These are phyloP conservation scores for Colletotrichum tamarilloi DNA, from an alignment of 2,329 filamentous ascomycete species.

Conservation along the genomic window DNA sequence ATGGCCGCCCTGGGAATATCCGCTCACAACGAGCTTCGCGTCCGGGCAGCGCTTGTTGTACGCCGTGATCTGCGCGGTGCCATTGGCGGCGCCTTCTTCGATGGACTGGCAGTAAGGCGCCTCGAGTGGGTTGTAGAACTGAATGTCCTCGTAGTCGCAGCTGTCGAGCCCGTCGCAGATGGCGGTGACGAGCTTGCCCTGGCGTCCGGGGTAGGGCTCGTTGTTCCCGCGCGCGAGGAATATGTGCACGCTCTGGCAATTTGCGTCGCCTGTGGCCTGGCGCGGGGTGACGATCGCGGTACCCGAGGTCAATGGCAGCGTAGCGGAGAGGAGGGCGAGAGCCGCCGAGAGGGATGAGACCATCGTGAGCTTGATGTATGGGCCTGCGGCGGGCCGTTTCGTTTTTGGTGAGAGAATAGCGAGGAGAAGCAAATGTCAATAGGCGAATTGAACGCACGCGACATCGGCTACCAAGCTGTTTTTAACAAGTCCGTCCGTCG, in stretches of 20 bases:
- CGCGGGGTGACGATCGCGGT: constrained; percentile 12
- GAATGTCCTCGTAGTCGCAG: constrained; percentile 48
- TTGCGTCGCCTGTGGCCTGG: constrained; percentile 20
- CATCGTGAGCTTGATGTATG: background rate
- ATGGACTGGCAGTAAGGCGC: constrained; percentile 50
- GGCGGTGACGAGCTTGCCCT: constrained; percentile 41
- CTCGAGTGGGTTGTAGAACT: constrained; percentile 43
- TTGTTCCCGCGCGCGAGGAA: constrained; percentile 44
- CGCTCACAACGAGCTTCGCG: constrained; percentile 52
- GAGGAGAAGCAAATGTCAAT: background rate
- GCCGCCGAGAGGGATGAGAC: constrained; percentile 21
- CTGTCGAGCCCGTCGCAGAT: constrained; percentile 42
- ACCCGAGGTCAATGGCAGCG: constrained; percentile 8
- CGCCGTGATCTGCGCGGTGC: constrained; percentile 49
- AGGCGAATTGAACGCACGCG: background rate
- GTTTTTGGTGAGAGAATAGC: background rate
- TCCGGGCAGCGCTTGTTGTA: constrained; percentile 53
- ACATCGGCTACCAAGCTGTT: background rate
- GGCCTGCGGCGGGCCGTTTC: background rate
- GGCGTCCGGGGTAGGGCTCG: constrained; percentile 45
- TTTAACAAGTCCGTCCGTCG: background rate
- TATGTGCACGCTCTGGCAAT: constrained; percentile 43
- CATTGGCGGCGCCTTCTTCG: constrained; percentile 47
- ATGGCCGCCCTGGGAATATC: constrained; percentile 54
- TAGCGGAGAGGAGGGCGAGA: constrained; percentile 4